Percentiles rank a stretch among this genome's conserved stretches.
Conservation (phyloP, 2,329 filamentous ascomycete genomes). For the Aspergillus thermomutatus region DNA sequence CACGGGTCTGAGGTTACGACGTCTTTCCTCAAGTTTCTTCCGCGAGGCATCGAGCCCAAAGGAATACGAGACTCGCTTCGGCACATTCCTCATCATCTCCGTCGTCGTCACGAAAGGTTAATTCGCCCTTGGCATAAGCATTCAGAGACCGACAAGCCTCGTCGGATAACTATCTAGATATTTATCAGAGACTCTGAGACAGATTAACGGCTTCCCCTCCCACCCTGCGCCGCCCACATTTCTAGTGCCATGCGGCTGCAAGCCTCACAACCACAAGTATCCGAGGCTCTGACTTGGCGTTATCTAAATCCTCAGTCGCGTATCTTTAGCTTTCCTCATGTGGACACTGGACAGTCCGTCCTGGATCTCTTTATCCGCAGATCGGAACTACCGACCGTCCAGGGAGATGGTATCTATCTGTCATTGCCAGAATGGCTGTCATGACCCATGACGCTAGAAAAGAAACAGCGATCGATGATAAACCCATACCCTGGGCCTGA, state of each 20-base stretch:
- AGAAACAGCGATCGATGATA: background rate
- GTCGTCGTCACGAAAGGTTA: background rate
- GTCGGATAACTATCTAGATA: background rate
- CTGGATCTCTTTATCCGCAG: background rate
- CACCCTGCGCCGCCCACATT: background rate
- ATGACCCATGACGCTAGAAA: background rate
- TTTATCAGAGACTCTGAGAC: background rate
- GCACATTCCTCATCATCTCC: background rate
- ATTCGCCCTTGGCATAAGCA: background rate
- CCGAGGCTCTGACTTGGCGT: background rate
- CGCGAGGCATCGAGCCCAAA: background rate
- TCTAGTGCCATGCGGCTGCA: background rate
- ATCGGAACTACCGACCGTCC: background rate
- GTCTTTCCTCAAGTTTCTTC: background rate
- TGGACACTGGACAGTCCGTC: background rate
- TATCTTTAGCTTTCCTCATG: background rate
- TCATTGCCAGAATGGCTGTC: background rate
- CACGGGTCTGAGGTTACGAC: background rate
- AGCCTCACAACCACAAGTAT: background rate
- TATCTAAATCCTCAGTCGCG: background rate
- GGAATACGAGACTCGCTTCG: background rate
- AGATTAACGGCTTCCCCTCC: background rate
- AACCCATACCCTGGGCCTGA: background rate
- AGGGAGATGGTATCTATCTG: background rate
- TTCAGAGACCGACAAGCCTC: background rate